phyloP scores from a whole-genome alignment of 768 basidiomycete species.

The Lactifluus volemus region DNA sequence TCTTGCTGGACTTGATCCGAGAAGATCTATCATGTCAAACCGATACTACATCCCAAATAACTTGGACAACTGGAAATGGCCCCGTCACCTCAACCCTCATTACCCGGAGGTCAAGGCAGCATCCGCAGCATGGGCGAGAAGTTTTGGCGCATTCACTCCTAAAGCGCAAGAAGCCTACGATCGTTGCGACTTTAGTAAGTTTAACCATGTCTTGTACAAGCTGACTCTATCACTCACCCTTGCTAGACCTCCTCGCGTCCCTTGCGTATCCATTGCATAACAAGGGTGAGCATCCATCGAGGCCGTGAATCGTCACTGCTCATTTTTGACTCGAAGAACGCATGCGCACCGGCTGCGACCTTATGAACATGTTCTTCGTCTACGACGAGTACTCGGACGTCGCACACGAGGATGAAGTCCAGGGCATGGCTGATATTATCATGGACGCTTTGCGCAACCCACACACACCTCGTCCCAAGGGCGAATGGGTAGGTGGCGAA shows the following conservation, averaged over 20 bases:
- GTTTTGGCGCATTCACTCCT: conserved; percentile 21
- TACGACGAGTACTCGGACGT: conserved; percentile 23
- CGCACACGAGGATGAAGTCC: conserved; percentile 15
- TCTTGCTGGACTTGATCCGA: background rate
- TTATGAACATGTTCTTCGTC: conserved; percentile 25
- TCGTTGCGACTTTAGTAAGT: conserved; percentile 22
- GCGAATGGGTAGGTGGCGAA: conserved; percentile 20
- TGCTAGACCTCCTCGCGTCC: conserved; percentile 21
- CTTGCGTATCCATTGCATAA: conserved; percentile 21
- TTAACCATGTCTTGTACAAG: background rate
- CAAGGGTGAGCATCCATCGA: conserved; percentile 10
- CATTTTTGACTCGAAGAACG: conserved; percentile 4
- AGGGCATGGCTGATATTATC: conserved; percentile 18
- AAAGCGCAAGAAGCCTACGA: conserved; percentile 22
- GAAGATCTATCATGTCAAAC: conserved; percentile 4
- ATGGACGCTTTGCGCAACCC: conserved; percentile 23
- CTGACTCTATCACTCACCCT: background rate
- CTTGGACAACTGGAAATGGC: conserved; percentile 22
- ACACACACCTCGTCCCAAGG: conserved; percentile 18
- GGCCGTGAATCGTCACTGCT: background rate
- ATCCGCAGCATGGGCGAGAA: conserved; percentile 20
- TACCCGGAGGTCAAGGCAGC: conserved; percentile 20
- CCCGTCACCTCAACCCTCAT: conserved; percentile 21
- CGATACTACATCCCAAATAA: conserved; percentile 15
- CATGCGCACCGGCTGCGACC: conserved; percentile 21